A percentile compares a stretch with the other conserved stretches of the same genome.
phyloP scores from a whole-genome alignment of 2,329 filamentous ascomycete genomes.

The Thermoascus crustaceus region DNA sequence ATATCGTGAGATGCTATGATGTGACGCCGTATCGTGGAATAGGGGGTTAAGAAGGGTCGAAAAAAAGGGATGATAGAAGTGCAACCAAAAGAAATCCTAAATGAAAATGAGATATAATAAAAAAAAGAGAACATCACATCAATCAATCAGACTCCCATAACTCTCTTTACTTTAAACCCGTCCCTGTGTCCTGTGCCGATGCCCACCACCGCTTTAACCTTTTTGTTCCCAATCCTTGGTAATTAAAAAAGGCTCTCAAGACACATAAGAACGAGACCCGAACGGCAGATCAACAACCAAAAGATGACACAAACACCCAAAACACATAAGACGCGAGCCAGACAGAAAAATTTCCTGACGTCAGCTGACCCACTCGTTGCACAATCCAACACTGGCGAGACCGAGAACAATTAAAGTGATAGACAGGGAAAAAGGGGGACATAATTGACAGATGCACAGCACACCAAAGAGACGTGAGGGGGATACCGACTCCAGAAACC shows the following conservation, averaged over 20 bases:
- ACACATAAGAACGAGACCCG: slow-evolving; percentile 3
- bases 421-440: slow-evolving; percentile 5
- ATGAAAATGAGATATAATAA: slow-evolving; percentile 1
- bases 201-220: slow-evolving; percentile 4
- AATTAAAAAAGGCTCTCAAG: slow-evolving; percentile 1
- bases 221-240: slow-evolving; percentile 2
- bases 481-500: slow-evolving; percentile 24
- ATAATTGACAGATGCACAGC: slow-evolving; percentile 12
- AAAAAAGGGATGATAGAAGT: no score
- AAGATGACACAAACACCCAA: slow-evolving; percentile 1
- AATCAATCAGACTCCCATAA: slow-evolving; percentile 2
- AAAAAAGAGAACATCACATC: no score
- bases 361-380: no score
- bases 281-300: slow-evolving; percentile 1
- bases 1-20: no score
- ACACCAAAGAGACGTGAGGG: slow-evolving; percentile 14
- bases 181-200: slow-evolving; percentile 4
- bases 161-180: slow-evolving; percentile 2
- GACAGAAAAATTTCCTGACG: no score
- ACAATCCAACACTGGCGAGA: slow-evolving; percentile 7
- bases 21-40: no score
- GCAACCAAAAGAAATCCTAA: no score
- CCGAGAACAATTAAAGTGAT: slow-evolving; percentile 6
- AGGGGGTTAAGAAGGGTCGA: no score
- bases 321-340: neutral